Base-by-base conservation (phyloP, 1,284 basidiomycete genomes). In the Mrakiaceae sp. region DNA sequence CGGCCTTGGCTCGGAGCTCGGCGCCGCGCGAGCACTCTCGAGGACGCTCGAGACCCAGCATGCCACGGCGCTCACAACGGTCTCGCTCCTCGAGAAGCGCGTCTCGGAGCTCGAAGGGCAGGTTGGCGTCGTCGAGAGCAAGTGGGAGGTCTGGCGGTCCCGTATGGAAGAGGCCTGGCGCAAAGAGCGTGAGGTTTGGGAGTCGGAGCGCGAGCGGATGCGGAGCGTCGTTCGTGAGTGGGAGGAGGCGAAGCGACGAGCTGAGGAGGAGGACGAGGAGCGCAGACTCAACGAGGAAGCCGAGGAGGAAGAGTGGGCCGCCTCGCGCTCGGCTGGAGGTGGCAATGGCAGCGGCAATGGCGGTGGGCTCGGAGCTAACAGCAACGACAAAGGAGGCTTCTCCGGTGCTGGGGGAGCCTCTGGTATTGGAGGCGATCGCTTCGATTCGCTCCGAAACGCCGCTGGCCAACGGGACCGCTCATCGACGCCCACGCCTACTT, bases 11-110 rank as follows among this genome's bases (percentile, higher is more conserved):
- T 78, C 79, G 16, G 88, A 92, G 72, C 84, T 97, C 57, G 84
- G 87, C 66, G 82, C 84, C 14, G 87, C 91, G 0, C 79, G 93
- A 42, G 82, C 86, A 62, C 77, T 92, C 65, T 90, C 88, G 14
- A 81, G 82, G 6, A 81, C 81, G 0, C 79, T 96, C 5, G 87
- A 91, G 72, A 81, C 80, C 0, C 89, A 95, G 73, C 91, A 96
- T 69, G 76, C 81, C 1, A 81, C 83, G 40, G 89, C 92, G 1
- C 87, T 90, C 71, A 79, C 81, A 46, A 90, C 88, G 0, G 93
- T 97, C 70, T 81, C 81, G 27, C 77, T 79, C 0, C 79, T 98
- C 27, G 88, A 95, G 71, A 79, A 81, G 44, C 74, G 79, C 11
- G 75, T 80, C 3, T 75, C 78, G 0, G 79, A 81, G 16, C 79